Evolutionary conservation across 2,329 filamentous ascomycete species (phyloP).

Genomic region (Acrocalymma vagum): DNA sequence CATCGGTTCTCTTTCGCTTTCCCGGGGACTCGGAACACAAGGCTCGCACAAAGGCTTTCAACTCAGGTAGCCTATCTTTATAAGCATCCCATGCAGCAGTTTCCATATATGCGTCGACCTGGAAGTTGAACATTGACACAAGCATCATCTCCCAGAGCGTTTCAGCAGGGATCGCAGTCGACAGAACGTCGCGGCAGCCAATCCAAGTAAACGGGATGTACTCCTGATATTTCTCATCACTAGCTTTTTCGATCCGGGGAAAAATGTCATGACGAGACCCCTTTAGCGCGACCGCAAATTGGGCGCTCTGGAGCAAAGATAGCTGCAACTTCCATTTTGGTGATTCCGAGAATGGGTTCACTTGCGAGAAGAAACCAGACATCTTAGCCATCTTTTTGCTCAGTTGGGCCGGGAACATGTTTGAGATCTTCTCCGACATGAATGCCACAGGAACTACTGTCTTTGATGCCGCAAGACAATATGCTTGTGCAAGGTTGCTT

Average conservation of each 20-base stretch:
- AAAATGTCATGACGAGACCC: constrained; percentile 18
- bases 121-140: constrained; percentile 32
- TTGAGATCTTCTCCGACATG: constrained; percentile 8
- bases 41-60: constrained; percentile 11
- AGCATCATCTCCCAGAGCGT: constrained; percentile 36
- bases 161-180: constrained; percentile 1
- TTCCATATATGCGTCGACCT: constrained; percentile 38
- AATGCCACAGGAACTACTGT: constrained; percentile 8
- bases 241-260: constrained; percentile 11
- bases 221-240: constrained; percentile 31
- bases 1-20: constrained; percentile 5
- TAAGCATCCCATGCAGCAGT: constrained; percentile 18
- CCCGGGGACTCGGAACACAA: constrained; percentile 4
- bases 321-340: constrained; percentile 19
- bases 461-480: constrained; percentile 34
- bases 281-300: constrained; percentile 8
- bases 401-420: constrained; percentile 11
- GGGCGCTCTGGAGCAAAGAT: constrained; percentile 12
- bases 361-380: constrained; percentile 12
- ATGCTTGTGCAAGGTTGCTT: constrained; percentile 21
- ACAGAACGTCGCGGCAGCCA: constrained; percentile 16
- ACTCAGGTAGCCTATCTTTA: constrained; percentile 2
- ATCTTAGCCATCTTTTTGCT: constrained; percentile 16
- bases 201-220: constrained; percentile 37
- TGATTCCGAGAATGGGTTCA: constrained; percentile 6